A percentile compares a stretch with the other conserved stretches of the same genome.
Evolutionary conservation across 1,284 basidiomycete genomes (phyloP).

Genomic region (Ustilago sp.): DNA sequence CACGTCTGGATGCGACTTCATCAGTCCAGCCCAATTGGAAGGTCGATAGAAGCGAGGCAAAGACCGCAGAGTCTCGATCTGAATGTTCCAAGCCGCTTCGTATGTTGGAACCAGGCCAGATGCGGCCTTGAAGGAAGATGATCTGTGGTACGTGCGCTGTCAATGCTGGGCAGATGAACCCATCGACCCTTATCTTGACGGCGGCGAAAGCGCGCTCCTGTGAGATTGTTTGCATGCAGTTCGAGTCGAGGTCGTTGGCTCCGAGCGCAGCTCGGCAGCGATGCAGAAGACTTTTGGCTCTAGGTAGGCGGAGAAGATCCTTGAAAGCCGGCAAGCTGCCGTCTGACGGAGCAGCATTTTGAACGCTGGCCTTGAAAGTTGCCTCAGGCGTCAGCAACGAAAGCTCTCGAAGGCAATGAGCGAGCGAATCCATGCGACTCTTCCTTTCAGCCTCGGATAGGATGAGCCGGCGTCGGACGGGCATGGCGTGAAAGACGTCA

Average conservation of each 20-base stretch:
- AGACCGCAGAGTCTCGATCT: slow-evolving; percentile 11
- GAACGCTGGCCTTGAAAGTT: slow-evolving; percentile 11
- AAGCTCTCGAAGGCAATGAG: slow-evolving; percentile 17
- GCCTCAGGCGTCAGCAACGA: slow-evolving; percentile 17
- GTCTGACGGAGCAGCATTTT: slow-evolving; percentile 11
- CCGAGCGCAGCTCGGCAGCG: slow-evolving; percentile 17
- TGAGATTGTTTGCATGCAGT: slow-evolving; percentile 2
- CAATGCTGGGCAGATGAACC: slow-evolving; percentile 5
- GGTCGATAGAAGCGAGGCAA: slow-evolving; percentile 12
- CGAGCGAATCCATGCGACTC: slow-evolving; percentile 8
- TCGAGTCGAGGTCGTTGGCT: neutral
- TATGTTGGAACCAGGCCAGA: slow-evolving; percentile 12
- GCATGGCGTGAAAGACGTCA: slow-evolving; percentile 27
- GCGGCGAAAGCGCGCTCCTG: slow-evolving; percentile 3
- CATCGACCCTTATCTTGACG: slow-evolving; percentile 17
- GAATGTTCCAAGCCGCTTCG: neutral
- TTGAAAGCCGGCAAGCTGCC: slow-evolving; percentile 3
- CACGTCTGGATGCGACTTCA: neutral
- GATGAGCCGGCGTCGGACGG: slow-evolving; percentile 26
- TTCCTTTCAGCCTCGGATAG: slow-evolving; percentile 15
- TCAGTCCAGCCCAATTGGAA: slow-evolving; percentile 20
- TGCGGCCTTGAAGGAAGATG: slow-evolving; percentile 16
- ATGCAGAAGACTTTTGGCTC: slow-evolving; percentile 13
- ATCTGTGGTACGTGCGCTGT: slow-evolving; percentile 5
- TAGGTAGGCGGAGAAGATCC: slow-evolving; percentile 14